Evolutionary conservation across 148 eudicot species (phyloP), one percentile per base, ranked within the genome.

Genomic region (Bassia scoparia): DNA sequence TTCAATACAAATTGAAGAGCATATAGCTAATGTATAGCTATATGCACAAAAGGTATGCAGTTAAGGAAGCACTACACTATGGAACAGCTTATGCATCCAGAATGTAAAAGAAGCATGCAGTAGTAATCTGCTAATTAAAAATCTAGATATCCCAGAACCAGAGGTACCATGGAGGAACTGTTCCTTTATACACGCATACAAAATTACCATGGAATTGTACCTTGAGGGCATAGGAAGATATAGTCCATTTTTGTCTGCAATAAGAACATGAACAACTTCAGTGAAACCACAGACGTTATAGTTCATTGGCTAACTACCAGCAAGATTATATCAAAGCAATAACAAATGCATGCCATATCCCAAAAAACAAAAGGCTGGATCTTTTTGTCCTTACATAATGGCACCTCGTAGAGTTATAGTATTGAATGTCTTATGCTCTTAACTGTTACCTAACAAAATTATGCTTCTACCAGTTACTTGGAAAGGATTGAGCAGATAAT

Each of bases 221-320:
- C 82, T 79, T 69, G 70, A 26, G 33, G 35, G 0, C 59, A 88
- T 10, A 74, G 86, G 88, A 63, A 76, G 92, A 81, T 78, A 90
- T 41, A n/a, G 84, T 67, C 96, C 92, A 76, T 76, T 75, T 61
- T 67, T 73, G 82, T 86, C 96, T 90, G 92, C 86, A 79, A 37
- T 61, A 17, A 74, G 15, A 63, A 56, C 48, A 29, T 55, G 21
- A 53, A 74, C 3, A 52, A 17, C 29, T 33, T 52, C 5, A 74
- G 59, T 52, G 31, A 30, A 23, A 79, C n/a, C n/a, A n/a, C 14
- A 56, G 37, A 21, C 43, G 23, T 10, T 20, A 35, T 29, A 55
- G 24, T 67, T 67, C 63, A 48, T 15, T 23, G 38, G n/a, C 68
- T 67, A 31, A 31, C 20, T 26, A 63, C 20, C 30, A 61, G 41